Base-by-base conservation (phyloP, 169 alveolate genomes). In the Plasmodium yoelii region DNA sequence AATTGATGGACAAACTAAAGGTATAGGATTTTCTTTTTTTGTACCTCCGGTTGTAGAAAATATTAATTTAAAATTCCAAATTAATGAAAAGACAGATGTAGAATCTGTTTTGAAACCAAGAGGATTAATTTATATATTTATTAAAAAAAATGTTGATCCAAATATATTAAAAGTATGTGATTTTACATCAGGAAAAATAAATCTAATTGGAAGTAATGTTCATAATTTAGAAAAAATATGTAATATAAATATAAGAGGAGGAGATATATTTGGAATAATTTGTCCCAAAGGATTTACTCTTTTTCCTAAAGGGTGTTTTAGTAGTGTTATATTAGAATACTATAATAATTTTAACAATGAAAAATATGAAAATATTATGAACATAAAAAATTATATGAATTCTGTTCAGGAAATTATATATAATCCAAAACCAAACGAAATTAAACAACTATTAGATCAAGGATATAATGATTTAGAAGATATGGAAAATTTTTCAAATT, bases 211-310 rank as follows among this genome's bases (percentile, higher is more conserved):
- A 18, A 12, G 15, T 6, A 39, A 63, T 44, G 18, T 24, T 4
- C 18, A 12, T 8, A 22, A 56, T 34, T 67, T 67, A 5, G 84
- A 82, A 68, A 65, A 69, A 51, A 53, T 18, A 8, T 82, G 90
- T 60, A 69, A 13, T 22, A 24, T 82, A 1, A 69, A 39, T 47
- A 82, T 82, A 55, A 34, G 42, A 57, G 59, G 47, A 53, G 90
- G 90, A 39, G 90, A 82, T 47, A 34, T 82, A 1, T 68, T 82
- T 71, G 90, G 90, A 1, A 68, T 82, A 9, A 82, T 61, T 6
- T 82, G 90, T 24, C 90, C 90, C 2, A 65, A 55, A 42, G 84
- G 90, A 24, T 82, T 69, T 63, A 28, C 49, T 51, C 63, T 82
- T 18, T 67, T 67, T 60, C 90, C 90, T 1, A 61, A 65, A 49